Base-by-base conservation (phyloP, 106 monocot species). In the Dioscorea zingiberensis region DNA sequence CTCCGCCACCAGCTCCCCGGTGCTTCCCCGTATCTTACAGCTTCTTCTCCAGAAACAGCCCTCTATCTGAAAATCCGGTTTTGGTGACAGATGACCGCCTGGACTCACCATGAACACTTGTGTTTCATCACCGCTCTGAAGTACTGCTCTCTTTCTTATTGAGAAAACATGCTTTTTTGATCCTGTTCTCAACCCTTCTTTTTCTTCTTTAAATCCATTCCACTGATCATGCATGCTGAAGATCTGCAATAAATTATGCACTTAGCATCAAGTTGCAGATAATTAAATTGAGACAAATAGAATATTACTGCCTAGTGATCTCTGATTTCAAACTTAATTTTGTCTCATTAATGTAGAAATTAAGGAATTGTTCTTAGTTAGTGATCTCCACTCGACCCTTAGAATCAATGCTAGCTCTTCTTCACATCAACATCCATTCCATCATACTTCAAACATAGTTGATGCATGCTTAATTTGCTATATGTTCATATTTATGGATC, bases 201-300 rank as follows among this genome's bases (percentile, higher is more conserved):
- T 79, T 9, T 80, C 78, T 9, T 65, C 63, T 62, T 70, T 70
- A 67, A 68, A 75, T 19, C 66, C 82, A 47, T 82, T 77, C 94
- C 94, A 94, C 60, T 73, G 75, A 60, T 84, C 84, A 55, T 84
- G 80, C 75, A 87, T 84, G 76, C 87, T 87, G 21, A 90, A 47
- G 0, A 82, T 80, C 90, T 90, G 94, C 49, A 38, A 38, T 6
- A 38, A 38, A 38, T 38, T 10, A 38, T 8, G 10, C 38, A 38
- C 38, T 38, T 0, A 38, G 10, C 4, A 10, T 6, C 10, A 10
- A 38, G 38, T 38, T 38, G 38, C 38, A 38, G 4, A 38, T 6
- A 38, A 38, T 38, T 38, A 6, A 38, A 6, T 0, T 38, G 3
- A 38, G 10, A 8, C 38, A n/a, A n/a, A n/a, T n/a, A n/a, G n/a